Base-by-base conservation (phyloP, 2,329 filamentous ascomycete species). In the Epichloe amarillans region DNA sequence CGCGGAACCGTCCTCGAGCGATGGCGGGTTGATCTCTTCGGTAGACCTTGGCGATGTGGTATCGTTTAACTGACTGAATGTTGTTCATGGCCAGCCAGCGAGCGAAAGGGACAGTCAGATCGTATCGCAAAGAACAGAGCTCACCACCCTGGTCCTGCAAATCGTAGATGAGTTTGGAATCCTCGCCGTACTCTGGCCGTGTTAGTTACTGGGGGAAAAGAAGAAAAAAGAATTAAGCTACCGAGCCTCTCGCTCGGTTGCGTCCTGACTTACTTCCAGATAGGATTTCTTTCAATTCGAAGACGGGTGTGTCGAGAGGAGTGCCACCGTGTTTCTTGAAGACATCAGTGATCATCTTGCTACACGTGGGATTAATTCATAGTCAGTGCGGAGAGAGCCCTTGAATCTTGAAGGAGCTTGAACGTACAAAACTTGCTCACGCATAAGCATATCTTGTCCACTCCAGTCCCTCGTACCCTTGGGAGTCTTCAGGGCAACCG, bases 51-150 rank as follows among this genome's bases (percentile, higher is more conserved):
- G 88, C 89, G 59, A 97, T 90, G 71, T 95, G 89, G 68, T 95
- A 96, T 62, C 91, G 80, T 73, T 95, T 95, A 71, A 95, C 91
- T 67, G 76, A 84, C 66, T 86, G 82, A 51, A 94, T 76, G 56
- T 83, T 77, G 69, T 95, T 95, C 88, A 94, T 93, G 61, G 90
- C 90, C 54, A 95, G 79, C 81, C 86, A 96, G 62, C 90, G 83
- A 55, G 91, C 90, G 63, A 95, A 93, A 35, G 88, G 88, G 11
- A 95, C 88, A 1, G 88, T 94, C 58, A 94, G 71, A 63, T 94
- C 88, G 69, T 93, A 95, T 61, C 88, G 82, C 55, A 95, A 74
- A 21, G 87, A 89, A 61, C 65, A 68, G 49, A 69, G 59, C 71
- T 95, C 88, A 56, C 88, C 88, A 60, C 88, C 88, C 66, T 94